These are phyloP conservation scores for Filobasidium wieringae DNA, from an alignment of 768 basidiomycete genomes.

Conservation along the genomic window DNA sequence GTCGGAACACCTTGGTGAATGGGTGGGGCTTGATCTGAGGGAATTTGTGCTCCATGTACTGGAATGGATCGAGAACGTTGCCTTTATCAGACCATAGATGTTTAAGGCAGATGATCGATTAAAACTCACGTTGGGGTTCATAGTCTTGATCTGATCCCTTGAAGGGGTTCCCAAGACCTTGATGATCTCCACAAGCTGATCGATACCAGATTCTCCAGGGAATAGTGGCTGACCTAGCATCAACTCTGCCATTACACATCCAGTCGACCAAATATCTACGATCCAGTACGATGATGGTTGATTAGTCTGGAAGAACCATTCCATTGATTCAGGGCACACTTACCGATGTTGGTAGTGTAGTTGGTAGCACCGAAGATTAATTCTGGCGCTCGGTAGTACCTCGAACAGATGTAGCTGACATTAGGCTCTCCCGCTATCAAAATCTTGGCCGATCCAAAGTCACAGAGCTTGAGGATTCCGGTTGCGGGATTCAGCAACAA, in stretches of 20 bases:
- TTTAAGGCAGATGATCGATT: background rate
- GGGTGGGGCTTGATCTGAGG: constrained; percentile 99
- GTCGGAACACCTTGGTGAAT: constrained; percentile 98
- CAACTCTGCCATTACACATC: constrained; percentile 99
- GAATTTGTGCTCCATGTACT: constrained; percentile 99
- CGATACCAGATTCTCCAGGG: constrained; percentile 91
- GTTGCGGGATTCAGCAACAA: constrained; percentile 91
- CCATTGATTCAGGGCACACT: constrained; percentile 28
- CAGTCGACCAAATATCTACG: constrained; percentile 96
- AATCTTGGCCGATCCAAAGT: constrained; percentile 98
- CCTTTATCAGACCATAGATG: background rate
- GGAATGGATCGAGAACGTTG: background rate
- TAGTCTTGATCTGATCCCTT: constrained; percentile 99
- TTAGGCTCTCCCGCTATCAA: constrained; percentile 95
- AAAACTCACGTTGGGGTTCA: constrained; percentile 76
- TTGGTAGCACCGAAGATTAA: constrained; percentile 99
- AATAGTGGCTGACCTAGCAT: constrained; percentile 98
- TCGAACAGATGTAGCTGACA: constrained; percentile 98
- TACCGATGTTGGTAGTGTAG: constrained; percentile 98
- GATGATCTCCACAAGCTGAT: constrained; percentile 99
- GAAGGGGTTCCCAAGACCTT: constrained; percentile 98
- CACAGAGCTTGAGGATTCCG: constrained; percentile 92
- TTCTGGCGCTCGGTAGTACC: constrained; percentile 98
- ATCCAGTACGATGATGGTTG: background rate
- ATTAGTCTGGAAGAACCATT: background rate